These are phyloP conservation scores for Dimargaris xerosporica DNA, from an alignment of 192 early-diverging fungal genomes.

Conservation along the genomic window DNA sequence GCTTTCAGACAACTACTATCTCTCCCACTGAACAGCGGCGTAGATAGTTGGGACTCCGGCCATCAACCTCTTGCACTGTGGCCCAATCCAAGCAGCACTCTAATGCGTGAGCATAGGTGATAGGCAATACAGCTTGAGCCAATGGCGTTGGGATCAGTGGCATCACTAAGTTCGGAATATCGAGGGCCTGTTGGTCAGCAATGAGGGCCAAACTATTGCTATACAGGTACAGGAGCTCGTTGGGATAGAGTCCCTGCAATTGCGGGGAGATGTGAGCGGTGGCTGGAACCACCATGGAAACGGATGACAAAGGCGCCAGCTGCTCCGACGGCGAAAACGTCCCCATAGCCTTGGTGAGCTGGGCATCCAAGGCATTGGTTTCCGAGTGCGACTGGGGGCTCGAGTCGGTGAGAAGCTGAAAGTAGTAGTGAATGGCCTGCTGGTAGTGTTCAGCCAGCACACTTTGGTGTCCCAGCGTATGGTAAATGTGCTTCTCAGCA, in stretches of 20 bases:
- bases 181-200: not conserved
- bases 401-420: constrained; percentile 43
- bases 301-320: constrained; percentile 29
- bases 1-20: constrained; percentile 21
- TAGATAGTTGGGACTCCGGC: no score
- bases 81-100: constrained; percentile 5
- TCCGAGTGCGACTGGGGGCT: not conserved
- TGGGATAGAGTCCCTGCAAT: constrained; percentile 29
- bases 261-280: constrained; percentile 22
- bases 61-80: not conserved
- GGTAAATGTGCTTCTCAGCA: constrained; percentile 81
- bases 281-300: constrained; percentile 62
- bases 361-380: not conserved
- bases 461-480: constrained; percentile 67
- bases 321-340: not conserved
- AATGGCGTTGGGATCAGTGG: constrained; percentile 36
- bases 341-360: not conserved
- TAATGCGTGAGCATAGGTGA: not conserved
- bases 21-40: constrained; percentile 27
- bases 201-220: constrained; percentile 14
- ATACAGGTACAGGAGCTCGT: constrained; percentile 28
- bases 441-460: constrained; percentile 58
- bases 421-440: constrained; percentile 63
- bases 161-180: constrained; percentile 35
- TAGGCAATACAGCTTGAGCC: constrained; percentile 12